A percentile compares a stretch with the other conserved stretches of the same genome.
These are phyloP conservation scores for Cicer chorassanicum DNA, from an alignment of 306 rosid genomes.

Conservation along the genomic window DNA sequence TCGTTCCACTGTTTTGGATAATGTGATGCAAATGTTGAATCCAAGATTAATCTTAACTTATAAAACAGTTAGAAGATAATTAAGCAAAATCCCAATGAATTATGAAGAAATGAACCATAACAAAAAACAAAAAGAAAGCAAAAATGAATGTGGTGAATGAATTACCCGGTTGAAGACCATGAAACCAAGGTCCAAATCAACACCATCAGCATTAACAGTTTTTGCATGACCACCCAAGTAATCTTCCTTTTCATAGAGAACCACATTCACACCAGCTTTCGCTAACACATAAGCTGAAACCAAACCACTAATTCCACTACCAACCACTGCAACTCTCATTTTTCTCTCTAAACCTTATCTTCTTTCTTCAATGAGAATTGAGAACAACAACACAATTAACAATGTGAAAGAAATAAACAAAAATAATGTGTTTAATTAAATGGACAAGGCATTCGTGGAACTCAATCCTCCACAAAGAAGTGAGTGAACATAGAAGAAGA, in stretches of 20 bases:
- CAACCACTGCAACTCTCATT: conserved; percentile 81
- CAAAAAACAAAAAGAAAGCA: background rate
- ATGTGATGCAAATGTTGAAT: conserved; percentile 28
- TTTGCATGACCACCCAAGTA: conserved; percentile 74
- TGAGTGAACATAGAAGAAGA: background rate
- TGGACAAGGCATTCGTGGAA: conserved; percentile 19
- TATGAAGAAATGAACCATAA: background rate
- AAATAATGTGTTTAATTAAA: background rate
- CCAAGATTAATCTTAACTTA: background rate
- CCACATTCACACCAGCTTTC: conserved; percentile 59
- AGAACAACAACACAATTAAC: background rate
- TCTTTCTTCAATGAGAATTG: background rate
- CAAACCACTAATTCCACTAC: conserved; percentile 79
- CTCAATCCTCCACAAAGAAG: conserved; percentile 33
- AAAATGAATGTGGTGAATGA: background rate
- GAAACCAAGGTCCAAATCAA: conserved; percentile 80
- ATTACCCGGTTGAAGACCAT: conserved; percentile 91
- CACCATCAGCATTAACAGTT: conserved; percentile 63
- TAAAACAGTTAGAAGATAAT: background rate
- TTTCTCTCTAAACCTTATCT: background rate
- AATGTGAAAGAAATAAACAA: background rate
- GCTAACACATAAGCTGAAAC: conserved; percentile 63
- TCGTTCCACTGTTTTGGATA: conserved; percentile 31
- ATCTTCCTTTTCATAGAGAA: conserved; percentile 67
- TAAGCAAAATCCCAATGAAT: conserved; percentile 1